A percentile compares a stretch with the other conserved stretches of the same genome.
phyloP scores from a whole-genome alignment of 208 protist genomes.

The Naegleria fowleri region DNA sequence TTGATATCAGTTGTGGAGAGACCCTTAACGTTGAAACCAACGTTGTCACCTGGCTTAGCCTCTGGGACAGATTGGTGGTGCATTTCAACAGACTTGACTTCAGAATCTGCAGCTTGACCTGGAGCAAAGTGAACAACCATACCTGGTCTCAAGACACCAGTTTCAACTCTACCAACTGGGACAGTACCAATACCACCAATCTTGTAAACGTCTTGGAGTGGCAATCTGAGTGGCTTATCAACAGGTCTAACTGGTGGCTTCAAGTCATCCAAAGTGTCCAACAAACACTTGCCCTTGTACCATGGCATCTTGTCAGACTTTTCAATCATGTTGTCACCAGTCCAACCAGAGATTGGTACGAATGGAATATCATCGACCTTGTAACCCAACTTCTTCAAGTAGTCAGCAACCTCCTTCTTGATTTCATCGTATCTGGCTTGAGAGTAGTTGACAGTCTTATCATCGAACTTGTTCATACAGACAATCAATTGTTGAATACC shows the following conservation, averaged over 20 bases:
- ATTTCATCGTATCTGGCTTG: conserved; percentile 81
- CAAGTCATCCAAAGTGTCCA: conserved; percentile 79
- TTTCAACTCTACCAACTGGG: conserved; percentile 79
- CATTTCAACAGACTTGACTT: conserved; percentile 50
- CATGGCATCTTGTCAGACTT: conserved; percentile 79
- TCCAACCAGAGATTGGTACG: conserved; percentile 88
- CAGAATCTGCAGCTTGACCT: conserved; percentile 32
- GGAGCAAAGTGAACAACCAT: conserved; percentile 51
- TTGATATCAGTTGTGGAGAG: conserved; percentile 79
- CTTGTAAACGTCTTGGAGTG: conserved; percentile 94
- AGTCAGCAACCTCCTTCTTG: conserved; percentile 56
- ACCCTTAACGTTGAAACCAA: conserved; percentile 85
- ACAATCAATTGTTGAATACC: conserved; percentile 82
- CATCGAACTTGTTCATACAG: conserved; percentile 77
- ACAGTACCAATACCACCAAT: conserved; percentile 91
- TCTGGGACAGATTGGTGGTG: conserved; percentile 40
- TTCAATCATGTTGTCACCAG: conserved; percentile 87
- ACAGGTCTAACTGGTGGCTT: conserved; percentile 67
- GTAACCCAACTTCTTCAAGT: conserved; percentile 83
- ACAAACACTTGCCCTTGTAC: conserved; percentile 78
- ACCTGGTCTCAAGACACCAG: conserved; percentile 50
- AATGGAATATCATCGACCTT: conserved; percentile 52
- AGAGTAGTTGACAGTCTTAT: conserved; percentile 73
- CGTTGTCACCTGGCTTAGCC: conserved; percentile 50
- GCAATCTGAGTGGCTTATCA: conserved; percentile 88